Evolutionary conservation across 768 basidiomycete species (phyloP).

Genomic region (Hirschioporus abietinus): DNA sequence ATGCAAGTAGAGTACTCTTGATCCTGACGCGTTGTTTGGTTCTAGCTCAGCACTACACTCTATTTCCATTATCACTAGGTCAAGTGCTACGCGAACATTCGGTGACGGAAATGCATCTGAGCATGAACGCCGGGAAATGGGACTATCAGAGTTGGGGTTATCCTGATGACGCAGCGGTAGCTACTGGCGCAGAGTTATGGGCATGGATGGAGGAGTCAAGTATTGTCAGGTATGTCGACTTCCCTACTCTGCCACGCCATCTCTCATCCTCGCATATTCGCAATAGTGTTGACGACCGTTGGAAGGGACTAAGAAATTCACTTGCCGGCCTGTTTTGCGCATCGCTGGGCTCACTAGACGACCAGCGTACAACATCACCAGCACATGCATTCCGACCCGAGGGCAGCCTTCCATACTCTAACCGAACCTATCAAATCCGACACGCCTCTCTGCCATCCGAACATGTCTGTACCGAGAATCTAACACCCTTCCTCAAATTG

Average conservation of each 20-base stretch:
- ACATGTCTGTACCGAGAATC: conserved; percentile 93
- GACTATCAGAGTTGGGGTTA: conserved; percentile 80
- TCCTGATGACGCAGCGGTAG: conserved; percentile 70
- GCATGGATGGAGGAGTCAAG: conserved; percentile 79
- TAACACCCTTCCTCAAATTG: conserved; percentile 93
- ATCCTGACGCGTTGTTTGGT: conserved; percentile 1
- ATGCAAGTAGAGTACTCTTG: background rate
- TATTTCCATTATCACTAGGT: conserved; percentile 84
- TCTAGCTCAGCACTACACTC: conserved; percentile 76
- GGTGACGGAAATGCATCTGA: conserved; percentile 83
- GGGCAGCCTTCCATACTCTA: conserved; percentile 47
- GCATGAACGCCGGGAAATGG: conserved; percentile 91
- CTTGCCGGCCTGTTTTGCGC: conserved; percentile 94
- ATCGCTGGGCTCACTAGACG: conserved; percentile 73
- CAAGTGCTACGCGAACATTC: conserved; percentile 83
- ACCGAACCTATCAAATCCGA: conserved; percentile 49
- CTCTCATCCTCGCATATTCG: conserved; percentile 6
- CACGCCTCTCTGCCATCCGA: conserved; percentile 79
- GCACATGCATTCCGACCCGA: conserved; percentile 53
- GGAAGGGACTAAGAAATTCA: conserved; percentile 83
- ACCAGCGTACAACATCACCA: conserved; percentile 70
- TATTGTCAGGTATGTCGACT: background rate
- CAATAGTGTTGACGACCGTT: conserved; percentile 64
- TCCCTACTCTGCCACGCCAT: background rate
- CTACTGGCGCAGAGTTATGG: conserved; percentile 85